phyloP scores from a whole-genome alignment of 768 basidiomycete genomes.

The Chalciporus pseudorubinellus region DNA sequence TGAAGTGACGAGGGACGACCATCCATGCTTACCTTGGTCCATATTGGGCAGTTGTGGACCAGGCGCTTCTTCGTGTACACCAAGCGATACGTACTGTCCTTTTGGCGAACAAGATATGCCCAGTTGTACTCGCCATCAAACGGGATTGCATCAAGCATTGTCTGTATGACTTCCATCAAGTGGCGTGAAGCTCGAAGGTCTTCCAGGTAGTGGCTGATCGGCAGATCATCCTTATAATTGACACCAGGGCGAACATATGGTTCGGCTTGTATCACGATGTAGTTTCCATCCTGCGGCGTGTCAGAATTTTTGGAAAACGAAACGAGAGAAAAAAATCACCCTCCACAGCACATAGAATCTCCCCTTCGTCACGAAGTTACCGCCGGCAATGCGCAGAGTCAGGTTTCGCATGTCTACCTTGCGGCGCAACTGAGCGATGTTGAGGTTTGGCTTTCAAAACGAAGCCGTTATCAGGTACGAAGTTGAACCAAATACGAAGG shows the following conservation, averaged over 20 bases:
- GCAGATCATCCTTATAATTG: background rate
- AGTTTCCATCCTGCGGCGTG: constrained; percentile 23
- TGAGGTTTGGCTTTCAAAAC: constrained; percentile 14
- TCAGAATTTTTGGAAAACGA: constrained; percentile 5
- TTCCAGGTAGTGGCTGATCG: background rate
- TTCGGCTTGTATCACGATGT: constrained; percentile 30
- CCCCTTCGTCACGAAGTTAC: constrained; percentile 8
- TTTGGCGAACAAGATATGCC: constrained; percentile 33
- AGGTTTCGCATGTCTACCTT: constrained; percentile 25
- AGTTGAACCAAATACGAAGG: background rate
- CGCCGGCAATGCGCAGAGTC: constrained; percentile 18
- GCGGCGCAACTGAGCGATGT: constrained; percentile 21
- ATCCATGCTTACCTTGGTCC: constrained; percentile 25
- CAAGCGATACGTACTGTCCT: constrained; percentile 25
- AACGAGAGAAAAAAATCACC: constrained; percentile 8
- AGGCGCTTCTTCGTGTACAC: constrained; percentile 25
- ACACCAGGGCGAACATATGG: constrained; percentile 24
- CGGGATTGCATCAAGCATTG: constrained; percentile 31
- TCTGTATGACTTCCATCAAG: constrained; percentile 31
- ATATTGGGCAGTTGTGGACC: constrained; percentile 23
- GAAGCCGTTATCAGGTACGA: background rate
- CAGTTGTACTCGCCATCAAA: constrained; percentile 33
- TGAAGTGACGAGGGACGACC: background rate
- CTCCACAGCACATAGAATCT: constrained; percentile 29
- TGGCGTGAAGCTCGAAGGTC: constrained; percentile 24